Evolutionary conservation across 768 basidiomycete genomes (phyloP).

Genomic region (Chalciporus piperatus): DNA sequence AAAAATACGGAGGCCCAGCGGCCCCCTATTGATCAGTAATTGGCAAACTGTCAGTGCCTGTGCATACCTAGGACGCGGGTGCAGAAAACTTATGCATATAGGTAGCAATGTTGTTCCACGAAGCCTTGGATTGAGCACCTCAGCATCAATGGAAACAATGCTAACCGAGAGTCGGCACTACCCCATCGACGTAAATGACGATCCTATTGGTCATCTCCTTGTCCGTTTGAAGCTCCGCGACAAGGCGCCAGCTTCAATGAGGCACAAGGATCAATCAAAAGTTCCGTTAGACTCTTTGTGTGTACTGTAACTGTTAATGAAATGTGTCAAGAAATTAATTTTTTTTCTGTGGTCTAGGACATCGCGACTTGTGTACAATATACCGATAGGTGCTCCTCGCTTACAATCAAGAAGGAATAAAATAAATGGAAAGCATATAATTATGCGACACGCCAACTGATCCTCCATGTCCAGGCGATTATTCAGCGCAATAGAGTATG

Average conservation of each 20-base stretch:
- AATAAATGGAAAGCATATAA: slow-evolving; percentile 20
- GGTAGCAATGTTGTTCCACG: slow-evolving; percentile 15
- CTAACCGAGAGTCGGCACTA: neutral
- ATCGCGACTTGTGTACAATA: slow-evolving; percentile 15
- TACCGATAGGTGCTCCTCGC: slow-evolving; percentile 20
- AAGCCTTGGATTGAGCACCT: slow-evolving; percentile 21
- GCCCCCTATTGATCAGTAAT: no score
- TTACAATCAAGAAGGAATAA: slow-evolving; percentile 29
- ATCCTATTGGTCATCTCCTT: slow-evolving; percentile 2
- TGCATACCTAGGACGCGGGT: no score
- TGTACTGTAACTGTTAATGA: neutral
- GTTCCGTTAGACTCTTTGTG: slow-evolving; percentile 29
- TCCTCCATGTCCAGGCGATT: slow-evolving; percentile 11
- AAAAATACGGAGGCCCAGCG: neutral
- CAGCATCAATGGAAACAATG: no score
- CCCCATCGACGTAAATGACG: neutral
- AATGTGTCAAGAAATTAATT: slow-evolving; percentile 9
- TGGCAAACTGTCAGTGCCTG: no score
- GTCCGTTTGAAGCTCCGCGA: slow-evolving; percentile 33
- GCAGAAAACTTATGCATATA: no score
- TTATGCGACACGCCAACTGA: slow-evolving; percentile 19
- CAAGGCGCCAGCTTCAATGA: neutral
- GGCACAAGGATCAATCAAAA: slow-evolving; percentile 12
- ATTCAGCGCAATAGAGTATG: slow-evolving; percentile 2
- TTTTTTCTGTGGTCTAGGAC: slow-evolving; percentile 4